Base-by-base conservation (phyloP, 1,139 yeast species). In the Sugiyamaella novakii region DNA sequence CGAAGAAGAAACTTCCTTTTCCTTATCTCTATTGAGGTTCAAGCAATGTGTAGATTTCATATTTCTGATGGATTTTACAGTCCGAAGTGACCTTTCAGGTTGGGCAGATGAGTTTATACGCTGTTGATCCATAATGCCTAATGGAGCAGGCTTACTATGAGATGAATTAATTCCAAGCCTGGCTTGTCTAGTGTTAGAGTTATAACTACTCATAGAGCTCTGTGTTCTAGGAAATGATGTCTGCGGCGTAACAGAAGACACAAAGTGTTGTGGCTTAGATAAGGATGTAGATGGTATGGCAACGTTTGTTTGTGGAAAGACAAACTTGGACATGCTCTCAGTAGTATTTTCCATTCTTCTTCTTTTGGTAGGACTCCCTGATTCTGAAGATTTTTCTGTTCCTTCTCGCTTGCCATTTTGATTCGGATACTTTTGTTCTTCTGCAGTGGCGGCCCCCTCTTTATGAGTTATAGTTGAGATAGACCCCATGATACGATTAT, bases 371-470 rank as follows among this genome's bases (percentile, higher is more conserved):
- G 46, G 46, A 17, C 46, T 42, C 18, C n/a, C 46, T 2, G 34
- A 42, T 25, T 42, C 46, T 8, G 17, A 6, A 18, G 39, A 33
- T 14, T 30, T 41, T 10, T 15, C 30, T 12, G 30, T 14, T 5
- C 36, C 46, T 15, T 42, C 46, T 33, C 46, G 39, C 18, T 42
- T 42, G 11, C 46, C 46, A 34, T 42, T 42, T 3, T 15, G 14
- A 33, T 42, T 42, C 5, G 46, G 39, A 42, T 33, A 19, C 21
- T 7, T 18, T 12, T 18, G 34, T 19, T 42, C 40, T 10, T 42
- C 39, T 3, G 25, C 46, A 7, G 30, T 8, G 12, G 35, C n/a
- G n/a, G n/a, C n/a, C 14, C 4, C 5, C 14, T 5, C 3, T 4
- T 5, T n/a, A 28, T 28, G 3, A n/a, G 14, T n/a, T 28, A 4